phyloP scores from a whole-genome alignment of 305 asterid genomes.

The Solanum hybrid region DNA sequence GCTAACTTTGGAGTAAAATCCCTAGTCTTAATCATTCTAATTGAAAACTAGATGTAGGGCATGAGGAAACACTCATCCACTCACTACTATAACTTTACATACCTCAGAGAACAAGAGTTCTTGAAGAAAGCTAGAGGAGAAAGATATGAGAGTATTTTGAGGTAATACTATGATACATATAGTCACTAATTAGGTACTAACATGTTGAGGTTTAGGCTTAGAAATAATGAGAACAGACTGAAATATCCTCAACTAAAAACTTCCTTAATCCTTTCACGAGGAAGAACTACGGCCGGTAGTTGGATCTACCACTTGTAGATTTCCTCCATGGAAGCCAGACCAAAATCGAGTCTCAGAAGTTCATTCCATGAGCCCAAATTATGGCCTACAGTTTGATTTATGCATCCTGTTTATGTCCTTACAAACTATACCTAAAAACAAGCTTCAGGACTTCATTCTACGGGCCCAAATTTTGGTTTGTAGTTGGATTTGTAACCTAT shows the following conservation, averaged over 20 bases:
- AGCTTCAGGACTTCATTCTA: too few relatives aligned
- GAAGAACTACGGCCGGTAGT: not conserved
- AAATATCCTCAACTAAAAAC: not conserved
- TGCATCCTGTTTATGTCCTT: too few relatives aligned
- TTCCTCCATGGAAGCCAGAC: too few relatives aligned
- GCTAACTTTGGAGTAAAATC: not conserved
- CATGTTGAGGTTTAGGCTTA: not conserved
- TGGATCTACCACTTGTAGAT: not conserved
- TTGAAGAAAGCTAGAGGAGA: not conserved
- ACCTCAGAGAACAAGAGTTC: not conserved
- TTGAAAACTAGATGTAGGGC: not conserved
- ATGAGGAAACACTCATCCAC: not conserved
- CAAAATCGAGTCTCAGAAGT: too few relatives aligned
- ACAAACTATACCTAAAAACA: too few relatives aligned
- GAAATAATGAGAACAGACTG: not conserved
- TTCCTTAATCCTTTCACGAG: not conserved
- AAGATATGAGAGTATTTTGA: too few relatives aligned
- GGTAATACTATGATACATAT: not conserved
- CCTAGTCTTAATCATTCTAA: not conserved
- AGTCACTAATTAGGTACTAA: not conserved
- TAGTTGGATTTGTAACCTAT: too few relatives aligned
- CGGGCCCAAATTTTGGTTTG: too few relatives aligned
- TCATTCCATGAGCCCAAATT: too few relatives aligned
- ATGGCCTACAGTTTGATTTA: too few relatives aligned
- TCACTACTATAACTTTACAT: not conserved